Evolutionary conservation across 2,329 filamentous ascomycete genomes (phyloP).

Genomic region (Sclerotinia spermophila): DNA sequence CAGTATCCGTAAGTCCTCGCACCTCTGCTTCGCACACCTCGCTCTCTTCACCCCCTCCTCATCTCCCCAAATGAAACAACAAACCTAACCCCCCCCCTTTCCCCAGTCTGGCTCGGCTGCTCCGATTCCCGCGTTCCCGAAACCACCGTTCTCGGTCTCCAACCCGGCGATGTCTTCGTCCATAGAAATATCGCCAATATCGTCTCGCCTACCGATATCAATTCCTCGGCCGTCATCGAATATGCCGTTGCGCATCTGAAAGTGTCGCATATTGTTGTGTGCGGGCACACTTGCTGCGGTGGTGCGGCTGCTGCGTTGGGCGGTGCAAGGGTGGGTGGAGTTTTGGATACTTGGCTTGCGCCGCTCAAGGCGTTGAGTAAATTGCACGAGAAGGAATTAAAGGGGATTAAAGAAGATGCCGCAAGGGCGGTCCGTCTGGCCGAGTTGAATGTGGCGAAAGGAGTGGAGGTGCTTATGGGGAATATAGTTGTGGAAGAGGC

Average conservation of each 20-base stretch:
- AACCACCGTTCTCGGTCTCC: constrained; percentile 72
- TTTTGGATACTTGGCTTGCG: constrained; percentile 54
- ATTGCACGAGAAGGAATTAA: constrained; percentile 53
- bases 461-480: constrained; percentile 63
- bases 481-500: constrained; percentile 69
- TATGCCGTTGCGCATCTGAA: constrained; percentile 71
- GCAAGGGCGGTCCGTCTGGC: constrained; percentile 60
- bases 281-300: constrained; percentile 65
- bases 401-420: constrained; percentile 50
- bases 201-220: constrained; percentile 70
- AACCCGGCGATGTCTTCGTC: constrained; percentile 82
- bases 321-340: constrained; percentile 47
- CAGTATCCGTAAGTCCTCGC: constrained; percentile 50
- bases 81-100: constrained; percentile 15
- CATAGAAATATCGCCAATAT: constrained; percentile 92
- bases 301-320: constrained; percentile 59
- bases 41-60: neutral
- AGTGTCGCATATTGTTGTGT: constrained; percentile 67
- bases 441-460: constrained; percentile 71
- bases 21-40: neutral
- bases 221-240: constrained; percentile 70
- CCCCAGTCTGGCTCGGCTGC: constrained; percentile 76
- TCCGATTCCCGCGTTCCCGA: constrained; percentile 83
- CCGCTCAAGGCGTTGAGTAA: constrained; percentile 46
- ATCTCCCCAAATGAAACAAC: neutral